phyloP scores from a whole-genome alignment of 768 basidiomycete genomes.

The Tephrocybe sp. region DNA sequence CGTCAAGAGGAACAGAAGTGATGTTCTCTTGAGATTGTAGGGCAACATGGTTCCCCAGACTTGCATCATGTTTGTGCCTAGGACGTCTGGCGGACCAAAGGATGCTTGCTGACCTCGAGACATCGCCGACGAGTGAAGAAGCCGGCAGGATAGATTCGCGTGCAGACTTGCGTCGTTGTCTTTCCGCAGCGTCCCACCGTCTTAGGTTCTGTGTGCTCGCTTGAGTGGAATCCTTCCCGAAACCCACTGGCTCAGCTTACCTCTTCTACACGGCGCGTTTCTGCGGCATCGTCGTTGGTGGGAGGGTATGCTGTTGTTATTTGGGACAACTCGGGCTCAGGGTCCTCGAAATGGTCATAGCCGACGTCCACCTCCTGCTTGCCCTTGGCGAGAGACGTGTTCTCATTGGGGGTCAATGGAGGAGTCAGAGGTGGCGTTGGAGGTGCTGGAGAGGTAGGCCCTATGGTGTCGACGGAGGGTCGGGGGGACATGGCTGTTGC shows the following conservation, averaged over 20 bases:
- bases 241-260: conserved; percentile 35
- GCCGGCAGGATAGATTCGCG: conserved; percentile 48
- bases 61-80: conserved; percentile 28
- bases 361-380: conserved; percentile 24
- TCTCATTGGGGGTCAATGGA: conserved; percentile 33
- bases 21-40: conserved; percentile 52
- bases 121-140: conserved; percentile 54
- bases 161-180: conserved; percentile 70
- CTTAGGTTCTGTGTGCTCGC: conserved; percentile 57
- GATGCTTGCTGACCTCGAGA: conserved; percentile 58
- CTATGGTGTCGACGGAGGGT: conserved; percentile 20
- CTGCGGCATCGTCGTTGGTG: conserved; percentile 60
- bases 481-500: conserved; percentile 19
- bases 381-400: conserved; percentile 31
- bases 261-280: conserved; percentile 72
- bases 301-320: conserved; percentile 57
- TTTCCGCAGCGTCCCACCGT: conserved; percentile 78
- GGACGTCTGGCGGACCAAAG: conserved; percentile 50
- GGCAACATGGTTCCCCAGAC: conserved; percentile 43
- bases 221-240: conserved; percentile 5
- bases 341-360: conserved; percentile 25
- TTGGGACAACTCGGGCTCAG: conserved; percentile 23
- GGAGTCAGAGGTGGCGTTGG: conserved; percentile 39
- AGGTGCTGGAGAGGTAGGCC: conserved; percentile 28
- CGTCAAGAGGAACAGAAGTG: conserved; percentile 55